Conservation (phyloP, 2,329 filamentous ascomycete genomes). For the Monilinia aucupariae region DNA sequence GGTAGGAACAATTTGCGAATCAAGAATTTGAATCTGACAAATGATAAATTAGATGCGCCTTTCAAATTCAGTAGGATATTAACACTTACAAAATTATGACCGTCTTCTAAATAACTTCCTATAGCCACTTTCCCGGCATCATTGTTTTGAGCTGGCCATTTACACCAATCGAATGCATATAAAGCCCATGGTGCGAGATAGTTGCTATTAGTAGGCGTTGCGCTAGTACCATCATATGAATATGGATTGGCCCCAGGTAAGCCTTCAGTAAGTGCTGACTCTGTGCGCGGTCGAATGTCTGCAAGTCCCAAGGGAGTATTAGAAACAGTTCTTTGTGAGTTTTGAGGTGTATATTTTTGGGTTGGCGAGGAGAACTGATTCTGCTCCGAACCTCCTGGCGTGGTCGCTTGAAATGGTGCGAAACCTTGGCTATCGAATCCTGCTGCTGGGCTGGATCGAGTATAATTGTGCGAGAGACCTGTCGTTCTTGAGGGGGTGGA, state of each 20-base stretch:
- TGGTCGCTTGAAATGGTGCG: constrained; percentile 56
- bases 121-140: constrained; percentile 89
- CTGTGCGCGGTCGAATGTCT: constrained; percentile 82
- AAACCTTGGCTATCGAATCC: constrained; percentile 50
- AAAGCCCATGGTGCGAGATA: constrained; percentile 92
- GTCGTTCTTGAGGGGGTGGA: constrained; percentile 61
- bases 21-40: constrained; percentile 86
- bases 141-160: constrained; percentile 79
- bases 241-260: constrained; percentile 52
- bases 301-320: constrained; percentile 87
- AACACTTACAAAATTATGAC: constrained; percentile 82
- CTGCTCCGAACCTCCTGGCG: constrained; percentile 53
- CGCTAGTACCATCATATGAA: constrained; percentile 61
- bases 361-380: constrained; percentile 58
- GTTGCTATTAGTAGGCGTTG: constrained; percentile 73
- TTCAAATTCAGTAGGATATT: background rate
- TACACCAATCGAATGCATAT: constrained; percentile 99
- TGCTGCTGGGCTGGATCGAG: constrained; percentile 73
- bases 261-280: constrained; percentile 73
- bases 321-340: constrained; percentile 55
- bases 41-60: background rate
- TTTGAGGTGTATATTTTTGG: constrained; percentile 51
- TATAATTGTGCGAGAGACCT: constrained; percentile 68
- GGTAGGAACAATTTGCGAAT: constrained; percentile 72
- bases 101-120: constrained; percentile 94